Evolutionary conservation across 306 rosid genomes (phyloP).

Genomic region (Casuarina equisetifolia): DNA sequence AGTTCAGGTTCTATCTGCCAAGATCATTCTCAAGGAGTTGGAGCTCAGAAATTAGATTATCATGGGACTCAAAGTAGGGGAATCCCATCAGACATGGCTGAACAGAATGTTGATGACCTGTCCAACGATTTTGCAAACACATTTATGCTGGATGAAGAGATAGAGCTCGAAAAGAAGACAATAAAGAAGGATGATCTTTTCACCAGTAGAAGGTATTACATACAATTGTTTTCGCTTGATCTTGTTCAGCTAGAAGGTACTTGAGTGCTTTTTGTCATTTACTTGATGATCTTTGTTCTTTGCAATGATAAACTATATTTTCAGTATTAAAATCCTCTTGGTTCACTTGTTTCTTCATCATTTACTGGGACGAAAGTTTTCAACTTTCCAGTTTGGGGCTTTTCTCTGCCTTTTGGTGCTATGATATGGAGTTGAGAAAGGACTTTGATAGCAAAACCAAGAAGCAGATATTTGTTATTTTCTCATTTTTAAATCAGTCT

Average conservation of each 20-base stretch:
- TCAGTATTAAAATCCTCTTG: not conserved
- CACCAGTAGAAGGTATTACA: conserved; percentile 58
- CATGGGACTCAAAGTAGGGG: conserved; percentile 41
- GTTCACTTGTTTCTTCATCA: not conserved
- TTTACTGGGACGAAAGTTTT: not conserved
- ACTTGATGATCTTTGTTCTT: conserved; percentile 1
- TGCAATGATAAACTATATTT: not conserved
- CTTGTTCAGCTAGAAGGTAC: conserved; percentile 47
- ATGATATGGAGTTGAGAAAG: not conserved
- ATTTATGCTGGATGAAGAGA: conserved; percentile 96
- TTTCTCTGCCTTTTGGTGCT: not conserved
- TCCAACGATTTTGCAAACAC: conserved; percentile 78
- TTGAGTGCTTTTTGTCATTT: conserved; percentile 6
- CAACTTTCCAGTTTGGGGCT: not conserved
- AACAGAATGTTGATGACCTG: conserved; percentile 47
- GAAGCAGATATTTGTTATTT: not conserved
- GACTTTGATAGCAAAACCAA: not conserved
- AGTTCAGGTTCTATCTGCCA: conserved; percentile 18
- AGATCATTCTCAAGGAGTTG: conserved; percentile 35
- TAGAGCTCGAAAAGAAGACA: conserved; percentile 74
- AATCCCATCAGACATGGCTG: conserved; percentile 31
- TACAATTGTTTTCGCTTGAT: conserved; percentile 11
- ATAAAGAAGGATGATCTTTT: conserved; percentile 48
- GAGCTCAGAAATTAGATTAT: conserved; percentile 19
- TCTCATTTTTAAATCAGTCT: not conserved